A percentile compares a stretch with the other conserved stretches of the same genome.
Conservation (phyloP, 2,329 filamentous ascomycete species). For the Ramichloridium luteum region DNA sequence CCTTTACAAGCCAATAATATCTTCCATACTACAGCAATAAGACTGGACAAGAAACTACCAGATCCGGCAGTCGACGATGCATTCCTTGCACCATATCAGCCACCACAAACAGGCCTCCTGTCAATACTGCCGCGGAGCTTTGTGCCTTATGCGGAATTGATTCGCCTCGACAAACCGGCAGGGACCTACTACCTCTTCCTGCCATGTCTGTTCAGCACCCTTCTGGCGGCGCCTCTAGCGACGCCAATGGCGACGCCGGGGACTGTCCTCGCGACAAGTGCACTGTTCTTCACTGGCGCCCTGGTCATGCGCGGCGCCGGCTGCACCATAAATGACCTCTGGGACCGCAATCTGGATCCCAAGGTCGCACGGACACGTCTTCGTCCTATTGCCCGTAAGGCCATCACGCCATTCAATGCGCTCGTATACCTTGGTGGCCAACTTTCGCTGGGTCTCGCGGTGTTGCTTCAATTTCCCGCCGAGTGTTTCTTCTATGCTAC, state of each 20-base stretch:
- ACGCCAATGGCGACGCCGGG: constrained; percentile 47
- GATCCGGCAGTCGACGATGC: too few relatives aligned
- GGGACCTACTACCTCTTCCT: constrained; percentile 80
- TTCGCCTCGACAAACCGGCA: constrained; percentile 67
- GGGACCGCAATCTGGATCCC: constrained; percentile 78
- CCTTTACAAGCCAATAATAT: too few relatives aligned
- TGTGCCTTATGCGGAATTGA: constrained; percentile 71
- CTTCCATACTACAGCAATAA: too few relatives aligned
- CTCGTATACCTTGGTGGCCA: constrained; percentile 64
- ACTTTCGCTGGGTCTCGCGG: constrained; percentile 57
- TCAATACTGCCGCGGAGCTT: constrained; percentile 55
- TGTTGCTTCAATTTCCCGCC: constrained; percentile 64
- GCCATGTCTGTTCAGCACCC: constrained; percentile 72
- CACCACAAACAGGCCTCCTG: constrained; percentile 60
- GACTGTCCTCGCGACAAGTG: constrained; percentile 50
- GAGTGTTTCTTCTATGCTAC: constrained; percentile 66
- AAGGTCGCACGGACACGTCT: constrained; percentile 64
- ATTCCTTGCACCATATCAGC: too few relatives aligned
- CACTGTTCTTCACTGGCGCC: constrained; percentile 62
- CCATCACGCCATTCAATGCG: constrained; percentile 59
- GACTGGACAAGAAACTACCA: too few relatives aligned
- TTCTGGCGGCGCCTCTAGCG: constrained; percentile 62
- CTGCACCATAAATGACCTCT: constrained; percentile 82
- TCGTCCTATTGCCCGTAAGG: constrained; percentile 69
- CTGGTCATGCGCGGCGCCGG: constrained; percentile 79